phyloP scores from a whole-genome alignment of 1,139 yeast genomes.

The Blastobotrys indianensis region DNA sequence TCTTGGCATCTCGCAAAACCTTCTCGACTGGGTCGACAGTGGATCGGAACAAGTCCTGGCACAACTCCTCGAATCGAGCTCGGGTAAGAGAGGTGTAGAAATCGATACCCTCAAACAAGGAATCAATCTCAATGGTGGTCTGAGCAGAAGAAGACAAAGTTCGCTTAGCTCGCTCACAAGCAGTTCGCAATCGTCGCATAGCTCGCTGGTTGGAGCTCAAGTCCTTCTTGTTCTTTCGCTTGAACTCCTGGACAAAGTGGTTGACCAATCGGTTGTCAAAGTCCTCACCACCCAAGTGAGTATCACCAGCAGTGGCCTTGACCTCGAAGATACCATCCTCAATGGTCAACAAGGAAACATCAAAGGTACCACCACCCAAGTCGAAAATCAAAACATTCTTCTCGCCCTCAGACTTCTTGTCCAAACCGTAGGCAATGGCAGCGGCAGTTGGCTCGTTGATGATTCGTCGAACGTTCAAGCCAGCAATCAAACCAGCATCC shows the following conservation, averaged over 20 bases:
- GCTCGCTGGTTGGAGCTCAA: constrained; percentile 84
- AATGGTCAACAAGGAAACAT: constrained; percentile 76
- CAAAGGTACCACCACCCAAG: constrained; percentile 88
- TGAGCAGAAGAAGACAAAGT: constrained; percentile 86
- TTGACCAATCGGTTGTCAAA: constrained; percentile 66
- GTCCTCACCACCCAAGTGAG: constrained; percentile 86
- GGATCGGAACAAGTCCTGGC: constrained; percentile 78
- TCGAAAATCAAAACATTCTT: constrained; percentile 78
- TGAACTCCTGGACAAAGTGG: constrained; percentile 77
- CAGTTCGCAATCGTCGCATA: constrained; percentile 96
- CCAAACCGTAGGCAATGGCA: constrained; percentile 95
- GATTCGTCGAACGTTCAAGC: constrained; percentile 91
- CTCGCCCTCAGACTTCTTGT: constrained; percentile 58
- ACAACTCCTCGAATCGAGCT: constrained; percentile 93
- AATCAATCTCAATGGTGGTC: constrained; percentile 88
- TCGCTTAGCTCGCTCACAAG: constrained; percentile 97
- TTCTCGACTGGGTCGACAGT: constrained; percentile 91
- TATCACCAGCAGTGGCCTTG: constrained; percentile 84
- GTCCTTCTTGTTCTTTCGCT: constrained; percentile 82
- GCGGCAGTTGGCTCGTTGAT: constrained; percentile 99
- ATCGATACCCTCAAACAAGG: constrained; percentile 93
- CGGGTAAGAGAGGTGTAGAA: constrained; percentile 88
- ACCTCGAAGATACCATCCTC: constrained; percentile 87
- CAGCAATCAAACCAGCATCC: constrained; percentile 97
- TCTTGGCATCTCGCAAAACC: constrained; percentile 84